Evolutionary conservation across 352 stramenopile genomes (phyloP).

Genomic region (Phytopythium litorale): DNA sequence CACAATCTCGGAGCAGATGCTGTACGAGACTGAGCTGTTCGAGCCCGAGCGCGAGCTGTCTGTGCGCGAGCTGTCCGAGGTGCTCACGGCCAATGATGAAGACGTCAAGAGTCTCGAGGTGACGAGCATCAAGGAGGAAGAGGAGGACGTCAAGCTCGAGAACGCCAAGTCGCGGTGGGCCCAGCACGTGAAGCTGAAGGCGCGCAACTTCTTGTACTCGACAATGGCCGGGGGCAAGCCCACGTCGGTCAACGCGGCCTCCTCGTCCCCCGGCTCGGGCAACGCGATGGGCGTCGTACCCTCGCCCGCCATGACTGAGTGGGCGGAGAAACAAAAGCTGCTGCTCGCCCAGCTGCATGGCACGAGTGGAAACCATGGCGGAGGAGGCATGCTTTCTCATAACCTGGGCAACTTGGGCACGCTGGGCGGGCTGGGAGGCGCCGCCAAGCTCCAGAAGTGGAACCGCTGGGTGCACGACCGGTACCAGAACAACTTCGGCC

Average conservation of each 20-base stretch:
- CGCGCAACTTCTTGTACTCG: conserved; percentile 68
- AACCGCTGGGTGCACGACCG: conserved; percentile 75
- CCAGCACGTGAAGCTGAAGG: conserved; percentile 84
- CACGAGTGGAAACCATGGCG: conserved; percentile 11
- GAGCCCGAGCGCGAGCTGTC: conserved; percentile 78
- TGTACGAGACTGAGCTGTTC: conserved; percentile 81
- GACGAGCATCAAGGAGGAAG: conserved; percentile 84
- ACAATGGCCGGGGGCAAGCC: conserved; percentile 34
- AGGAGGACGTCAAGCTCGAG: conserved; percentile 78
- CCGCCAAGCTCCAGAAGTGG: conserved; percentile 82
- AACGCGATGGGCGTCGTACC: conserved; percentile 17
- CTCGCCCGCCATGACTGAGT: conserved; percentile 54
- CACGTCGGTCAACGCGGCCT: neutral
- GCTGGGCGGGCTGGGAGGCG: conserved; percentile 33
- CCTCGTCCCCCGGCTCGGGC: conserved; percentile 7
- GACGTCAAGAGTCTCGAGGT: conserved; percentile 69
- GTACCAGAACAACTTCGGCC: conserved; percentile 70
- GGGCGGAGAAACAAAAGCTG: conserved; percentile 72
- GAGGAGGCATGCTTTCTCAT: conserved; percentile 12
- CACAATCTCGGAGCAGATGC: conserved; percentile 83
- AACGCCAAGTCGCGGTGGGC: conserved; percentile 81
- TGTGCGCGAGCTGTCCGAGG: conserved; percentile 63
- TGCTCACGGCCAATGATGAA: conserved; percentile 59
- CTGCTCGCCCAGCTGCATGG: conserved; percentile 52
- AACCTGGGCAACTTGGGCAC: conserved; percentile 23